Percentiles rank a stretch among this genome's conserved stretches.
Evolutionary conservation across 495 filamentous ascomycete species (phyloP).

Genomic region (Trichodelitschia bisporula): DNA sequence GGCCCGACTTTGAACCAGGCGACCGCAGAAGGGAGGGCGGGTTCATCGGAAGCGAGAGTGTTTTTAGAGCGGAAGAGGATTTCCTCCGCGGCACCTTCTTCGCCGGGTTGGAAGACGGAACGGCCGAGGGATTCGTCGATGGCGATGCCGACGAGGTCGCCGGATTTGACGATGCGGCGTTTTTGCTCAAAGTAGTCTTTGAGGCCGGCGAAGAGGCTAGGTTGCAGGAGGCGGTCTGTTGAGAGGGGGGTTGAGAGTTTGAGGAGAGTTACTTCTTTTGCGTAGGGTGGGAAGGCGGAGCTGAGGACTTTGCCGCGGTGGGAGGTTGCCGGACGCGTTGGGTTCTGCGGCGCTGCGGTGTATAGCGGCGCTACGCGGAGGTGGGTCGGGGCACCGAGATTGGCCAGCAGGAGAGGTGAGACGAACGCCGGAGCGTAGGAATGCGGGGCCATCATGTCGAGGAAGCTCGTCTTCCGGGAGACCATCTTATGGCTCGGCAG

Average conservation of each 20-base stretch:
- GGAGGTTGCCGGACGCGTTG: constrained; percentile 13
- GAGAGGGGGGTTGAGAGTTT: constrained; percentile 75
- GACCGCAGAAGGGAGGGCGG: background rate
- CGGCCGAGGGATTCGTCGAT: constrained; percentile 63
- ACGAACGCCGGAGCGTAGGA: constrained; percentile 38
- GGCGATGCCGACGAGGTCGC: constrained; percentile 67
- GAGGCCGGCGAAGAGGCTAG: constrained; percentile 55
- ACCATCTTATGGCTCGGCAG: background rate
- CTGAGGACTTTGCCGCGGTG: constrained; percentile 20
- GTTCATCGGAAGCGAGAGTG: background rate
- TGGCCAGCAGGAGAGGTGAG: constrained; percentile 66
- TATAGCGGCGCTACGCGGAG: constrained; percentile 18
- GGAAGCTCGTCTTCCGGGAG: background rate
- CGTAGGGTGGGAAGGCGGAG: constrained; percentile 50
- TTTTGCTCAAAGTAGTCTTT: constrained; percentile 69
- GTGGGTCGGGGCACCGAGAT: constrained; percentile 52
- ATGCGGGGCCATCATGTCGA: background rate
- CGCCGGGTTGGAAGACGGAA: constrained; percentile 35
- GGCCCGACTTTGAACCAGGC: constrained; percentile 67
- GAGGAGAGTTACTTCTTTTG: constrained; percentile 74
- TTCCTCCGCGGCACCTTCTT: constrained; percentile 13
- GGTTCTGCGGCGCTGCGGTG: constrained; percentile 32
- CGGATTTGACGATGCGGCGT: constrained; percentile 51
- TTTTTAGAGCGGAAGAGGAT: constrained; percentile 8
- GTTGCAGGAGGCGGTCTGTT: constrained; percentile 61